These are phyloP conservation scores for Saccharomycopsis hybrid DNA, from an alignment of 1,139 yeast species.

Conservation along the genomic window DNA sequence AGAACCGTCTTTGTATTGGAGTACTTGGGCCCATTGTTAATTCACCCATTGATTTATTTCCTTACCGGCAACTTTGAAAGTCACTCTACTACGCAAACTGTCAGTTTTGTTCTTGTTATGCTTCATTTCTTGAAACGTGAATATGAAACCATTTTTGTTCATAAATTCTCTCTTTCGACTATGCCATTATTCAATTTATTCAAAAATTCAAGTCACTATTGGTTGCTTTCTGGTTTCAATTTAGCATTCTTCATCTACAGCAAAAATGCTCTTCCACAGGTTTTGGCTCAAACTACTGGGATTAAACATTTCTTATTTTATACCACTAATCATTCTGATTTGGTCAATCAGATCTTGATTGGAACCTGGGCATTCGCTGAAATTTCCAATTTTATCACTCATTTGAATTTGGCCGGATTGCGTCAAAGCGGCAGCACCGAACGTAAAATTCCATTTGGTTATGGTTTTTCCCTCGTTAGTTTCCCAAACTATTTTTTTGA, in stretches of 20 bases:
- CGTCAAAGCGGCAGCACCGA: conserved; percentile 34
- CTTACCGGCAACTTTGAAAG: conserved; percentile 30
- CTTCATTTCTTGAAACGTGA: conserved; percentile 85
- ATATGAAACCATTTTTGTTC: conserved; percentile 76
- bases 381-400: conserved; percentile 65
- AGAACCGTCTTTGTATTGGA: conserved; percentile 79
- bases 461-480: conserved; percentile 38
- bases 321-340: conserved; percentile 25
- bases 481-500: conserved; percentile 91
- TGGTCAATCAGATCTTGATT: conserved; percentile 28
- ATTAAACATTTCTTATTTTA: conserved; percentile 27
- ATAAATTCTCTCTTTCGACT: conserved; percentile 73
- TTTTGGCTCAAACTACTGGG: conserved; percentile 25
- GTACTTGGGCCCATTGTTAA: conserved; percentile 79
- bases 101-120: conserved; percentile 41
- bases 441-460: conserved; percentile 47
- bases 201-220: conserved; percentile 54
- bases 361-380: conserved; percentile 62
- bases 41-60: conserved; percentile 67
- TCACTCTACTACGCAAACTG: conserved; percentile 46
- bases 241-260: conserved; percentile 66
- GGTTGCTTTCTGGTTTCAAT: conserved; percentile 71
- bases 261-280: conserved; percentile 37
- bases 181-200: conserved; percentile 87
- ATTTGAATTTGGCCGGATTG: conserved; percentile 50